phyloP scores from a whole-genome alignment of 441 rosid genomes.

The Adansonia rubrostipa region DNA sequence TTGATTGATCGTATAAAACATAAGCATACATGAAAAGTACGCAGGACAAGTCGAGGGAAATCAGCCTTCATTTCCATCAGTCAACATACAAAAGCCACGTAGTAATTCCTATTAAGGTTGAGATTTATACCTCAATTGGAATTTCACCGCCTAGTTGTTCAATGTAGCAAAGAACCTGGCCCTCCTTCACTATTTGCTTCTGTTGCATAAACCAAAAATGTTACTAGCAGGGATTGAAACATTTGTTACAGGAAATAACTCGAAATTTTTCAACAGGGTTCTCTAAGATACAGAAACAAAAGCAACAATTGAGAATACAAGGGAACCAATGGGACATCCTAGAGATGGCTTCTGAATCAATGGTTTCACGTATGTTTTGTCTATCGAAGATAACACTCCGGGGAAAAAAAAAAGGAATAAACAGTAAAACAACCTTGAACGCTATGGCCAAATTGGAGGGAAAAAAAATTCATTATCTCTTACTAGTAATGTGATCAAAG shows the following conservation, averaged over 20 bases:
- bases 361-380: constrained; percentile 6
- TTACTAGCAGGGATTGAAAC: constrained; percentile 19
- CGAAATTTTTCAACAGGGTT: not conserved
- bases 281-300: not conserved
- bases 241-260: not conserved
- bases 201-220: constrained; percentile 37
- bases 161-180: constrained; percentile 84
- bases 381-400: not conserved
- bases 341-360: constrained; percentile 5
- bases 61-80: constrained; percentile 1
- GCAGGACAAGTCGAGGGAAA: not conserved
- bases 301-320: not conserved
- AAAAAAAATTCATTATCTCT: not conserved
- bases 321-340: not conserved
- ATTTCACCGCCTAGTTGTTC: constrained; percentile 85
- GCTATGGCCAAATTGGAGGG: not conserved
- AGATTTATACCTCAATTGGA: constrained; percentile 64
- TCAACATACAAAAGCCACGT: not conserved
- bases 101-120: not conserved
- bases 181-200: constrained; percentile 87
- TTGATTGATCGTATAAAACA: constrained; percentile 15
- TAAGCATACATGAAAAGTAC: not conserved
- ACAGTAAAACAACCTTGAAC: not conserved
- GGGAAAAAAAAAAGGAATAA: not conserved
- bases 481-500: not conserved